Percentiles rank a stretch among this genome's conserved stretches.
These are phyloP conservation scores for Cordyceps fumosorosea DNA, from an alignment of 2,329 filamentous ascomycete species.

Conservation along the genomic window DNA sequence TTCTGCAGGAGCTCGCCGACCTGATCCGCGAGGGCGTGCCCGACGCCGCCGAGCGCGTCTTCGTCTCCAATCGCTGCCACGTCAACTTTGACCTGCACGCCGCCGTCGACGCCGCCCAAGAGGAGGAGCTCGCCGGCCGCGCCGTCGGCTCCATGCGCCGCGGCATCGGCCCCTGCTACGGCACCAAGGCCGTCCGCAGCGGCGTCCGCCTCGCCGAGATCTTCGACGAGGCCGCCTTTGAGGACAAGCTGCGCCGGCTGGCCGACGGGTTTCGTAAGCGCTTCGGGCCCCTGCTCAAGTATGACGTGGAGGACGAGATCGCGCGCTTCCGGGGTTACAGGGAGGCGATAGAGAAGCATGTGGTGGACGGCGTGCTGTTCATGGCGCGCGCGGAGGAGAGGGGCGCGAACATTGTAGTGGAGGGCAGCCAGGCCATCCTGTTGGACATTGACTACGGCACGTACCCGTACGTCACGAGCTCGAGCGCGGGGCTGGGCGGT, in stretches of 20 bases:
- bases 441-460: slow-evolving; percentile 19
- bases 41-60: slow-evolving; percentile 39
- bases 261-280: slow-evolving; percentile 58
- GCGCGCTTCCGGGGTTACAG: not conserved
- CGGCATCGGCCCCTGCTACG: slow-evolving; percentile 17
- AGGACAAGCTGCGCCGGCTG: slow-evolving; percentile 54
- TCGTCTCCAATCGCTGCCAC: slow-evolving; percentile 54
- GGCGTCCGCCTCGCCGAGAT: slow-evolving; percentile 60
- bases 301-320: slow-evolving; percentile 1
- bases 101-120: slow-evolving; percentile 61
- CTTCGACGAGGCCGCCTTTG: slow-evolving; percentile 58
- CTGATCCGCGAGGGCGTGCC: slow-evolving; percentile 29
- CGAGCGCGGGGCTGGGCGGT: slow-evolving; percentile 22
- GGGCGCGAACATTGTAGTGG: not conserved
- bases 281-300: slow-evolving; percentile 38
- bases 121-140: slow-evolving; percentile 34
- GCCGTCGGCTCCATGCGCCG: slow-evolving; percentile 25
- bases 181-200: slow-evolving; percentile 37
- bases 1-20: slow-evolving; percentile 25
- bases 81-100: slow-evolving; percentile 58
- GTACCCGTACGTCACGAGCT: slow-evolving; percentile 24
- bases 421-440: slow-evolving; percentile 5
- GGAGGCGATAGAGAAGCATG: not conserved
- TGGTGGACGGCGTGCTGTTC: not conserved
- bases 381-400: not conserved